A percentile compares a stretch with the other conserved stretches of the same genome.
These are phyloP conservation scores for Litchi chinensis DNA, from an alignment of 345 rosid species.

Conservation along the genomic window DNA sequence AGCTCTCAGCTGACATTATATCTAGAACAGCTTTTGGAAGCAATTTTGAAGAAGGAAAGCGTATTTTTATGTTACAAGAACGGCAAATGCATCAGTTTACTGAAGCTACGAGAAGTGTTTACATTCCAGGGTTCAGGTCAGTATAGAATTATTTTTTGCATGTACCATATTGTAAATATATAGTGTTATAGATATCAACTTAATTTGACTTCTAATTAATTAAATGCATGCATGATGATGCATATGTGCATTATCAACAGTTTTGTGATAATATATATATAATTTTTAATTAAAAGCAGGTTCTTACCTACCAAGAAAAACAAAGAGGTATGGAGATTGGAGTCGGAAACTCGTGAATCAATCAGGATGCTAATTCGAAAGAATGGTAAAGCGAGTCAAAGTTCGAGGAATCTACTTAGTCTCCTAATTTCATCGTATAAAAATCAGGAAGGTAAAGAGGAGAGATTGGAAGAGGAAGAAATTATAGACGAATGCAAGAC, in stretches of 20 bases:
- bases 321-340: conserved; percentile 67
- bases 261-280: background rate
- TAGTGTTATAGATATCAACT: no score
- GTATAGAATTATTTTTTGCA: background rate
- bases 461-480: conserved; percentile 61
- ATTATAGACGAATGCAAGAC: conserved; percentile 88
- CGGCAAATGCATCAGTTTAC: conserved; percentile 58
- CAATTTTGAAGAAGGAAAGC: conserved; percentile 72
- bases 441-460: conserved; percentile 60
- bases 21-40: conserved; percentile 93
- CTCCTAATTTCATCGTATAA: conserved; percentile 54
- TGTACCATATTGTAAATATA: background rate
- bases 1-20: conserved; percentile 67
- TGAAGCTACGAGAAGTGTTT: conserved; percentile 55
- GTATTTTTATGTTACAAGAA: conserved; percentile 68
- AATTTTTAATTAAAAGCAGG: conserved; percentile 33
- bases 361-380: conserved; percentile 52
- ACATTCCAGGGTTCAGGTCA: conserved; percentile 85
- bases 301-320: conserved; percentile 78
- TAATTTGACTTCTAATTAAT: no score
- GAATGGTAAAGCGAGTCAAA: conserved; percentile 36
- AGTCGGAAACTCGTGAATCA: conserved; percentile 62
- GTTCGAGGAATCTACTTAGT: conserved; percentile 54
- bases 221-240: no score
- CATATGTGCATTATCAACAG: background rate